Base-by-base conservation (phyloP, 2,329 filamentous ascomycete genomes). In the Talaromyces piceae region DNA sequence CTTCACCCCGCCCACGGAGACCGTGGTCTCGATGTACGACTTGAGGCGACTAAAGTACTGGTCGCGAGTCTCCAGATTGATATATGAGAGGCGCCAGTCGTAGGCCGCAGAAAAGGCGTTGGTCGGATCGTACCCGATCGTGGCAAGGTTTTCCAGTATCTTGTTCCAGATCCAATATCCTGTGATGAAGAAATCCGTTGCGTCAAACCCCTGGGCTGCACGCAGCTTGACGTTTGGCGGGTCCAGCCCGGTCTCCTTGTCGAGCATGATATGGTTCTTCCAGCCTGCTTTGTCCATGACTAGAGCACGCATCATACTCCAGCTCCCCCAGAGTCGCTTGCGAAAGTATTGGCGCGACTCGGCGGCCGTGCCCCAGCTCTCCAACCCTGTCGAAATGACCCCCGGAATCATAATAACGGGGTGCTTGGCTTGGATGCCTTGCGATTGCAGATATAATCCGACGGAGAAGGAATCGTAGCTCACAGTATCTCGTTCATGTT, bases 141-240 rank as follows among this genome's bases (percentile, higher is more conserved):
- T 93, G 0, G 93, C 93, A 47, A 98, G 76, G 63, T 98, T 98
- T 71, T 98, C 93, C 46, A 98, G 77, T 54, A 98, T 96, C 72
- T 97, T 97, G 72, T 88, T 96, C 91, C 91, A 96, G 54, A 98
- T 97, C 93, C 93, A 98, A 71, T 98, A 98, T 4, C 83, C 82
- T 2, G 81, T 83, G 57, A 84, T 83, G 58, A 75, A 76, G 63
- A 98, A 98, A 70, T 98, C 93, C 9, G 93, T 91, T 2, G 93
- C 93, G 69, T 98, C 93, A 61, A 98, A 98, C 2, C 93, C 93
- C 67, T 97, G 93, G 0, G 93, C 91, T 7, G 93, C 89, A 31
- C 93, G 83, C 18, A 98, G 73, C 73, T 97, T 97, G 61, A 97
- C 82, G 11, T 84, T 83, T 0, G 90, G 88, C 1, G 93, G 93